Base-by-base conservation (phyloP, 768 basidiomycete species). In the Psilocybe tampanensis region DNA sequence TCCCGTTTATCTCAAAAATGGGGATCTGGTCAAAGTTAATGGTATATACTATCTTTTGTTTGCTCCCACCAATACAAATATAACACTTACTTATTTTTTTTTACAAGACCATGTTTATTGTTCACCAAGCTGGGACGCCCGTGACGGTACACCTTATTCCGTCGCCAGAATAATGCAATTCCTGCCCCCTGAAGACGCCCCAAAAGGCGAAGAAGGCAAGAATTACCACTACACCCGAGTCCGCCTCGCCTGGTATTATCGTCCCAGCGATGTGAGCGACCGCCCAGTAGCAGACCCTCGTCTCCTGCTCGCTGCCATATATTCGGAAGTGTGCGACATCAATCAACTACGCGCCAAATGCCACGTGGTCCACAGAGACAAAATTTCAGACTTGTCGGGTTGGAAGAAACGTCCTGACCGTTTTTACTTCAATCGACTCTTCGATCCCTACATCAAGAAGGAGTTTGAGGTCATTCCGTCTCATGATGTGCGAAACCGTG, bases 91-190 rank as follows among this genome's bases (percentile, higher is more conserved):
- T 60, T 65, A 71, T 74, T 80, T 60, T 65, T 70, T 74, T 80
- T 75, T 82, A 68, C 65, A 97, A 69, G 96, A 98, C 74, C 95
- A 98, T 76, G 95, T 98, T 64, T 98, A 97, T 70, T 94, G 94
- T 75, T 94, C 95, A 29, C 91, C 94, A 26, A 90, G 87, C 59
- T 98, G 94, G 94, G 84, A 88, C 55, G 81, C 90, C 59, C 86
- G 95, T 59, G 95, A 97, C 69, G 93, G 94, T 66, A 94, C 94
- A 59, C 95, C 97, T 56, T 98, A 97, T 74, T 91, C 92, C 42
- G 86, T 99, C 57, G 95, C 92, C 47, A 88, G 96, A 65, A 93
- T 99, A 76, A 96, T 99, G 89, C 93, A 95, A 74, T 95, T 98
- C 67, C 79, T 98, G 17, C 89, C 90, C 32, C 88, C 92, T 9